Base-by-base conservation (phyloP, 768 basidiomycete genomes). In the Tulasnella sp. region DNA sequence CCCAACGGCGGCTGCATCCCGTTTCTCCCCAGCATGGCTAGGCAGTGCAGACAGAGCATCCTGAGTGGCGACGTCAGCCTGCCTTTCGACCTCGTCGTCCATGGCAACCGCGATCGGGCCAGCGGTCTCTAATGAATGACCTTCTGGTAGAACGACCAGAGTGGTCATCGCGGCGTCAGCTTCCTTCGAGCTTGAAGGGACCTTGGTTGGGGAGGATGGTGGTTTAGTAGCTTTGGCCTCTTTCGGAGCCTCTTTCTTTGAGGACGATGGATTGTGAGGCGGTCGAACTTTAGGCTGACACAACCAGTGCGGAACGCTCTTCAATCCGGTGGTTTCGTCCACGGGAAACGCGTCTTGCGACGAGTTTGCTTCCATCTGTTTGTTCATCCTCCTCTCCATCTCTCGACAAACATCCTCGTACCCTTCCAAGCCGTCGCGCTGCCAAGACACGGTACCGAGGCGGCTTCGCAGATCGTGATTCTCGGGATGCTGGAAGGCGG, bases 401-500 rank as follows among this genome's bases (percentile, higher is more conserved):
- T 89, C 88, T 62, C 80, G 77, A 17, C 86, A 85, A 44, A 94
- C 77, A 35, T 81, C 84, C 7, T 85, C 79, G 76, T 88, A 90
- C 63, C 81, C 80, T 26, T 78, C 77, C 7, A 36, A 73, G 75
- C 74, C 75, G 73, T 74, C 75, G 22, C 34, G 62, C 39, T 63
- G 67, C n/a, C 62, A 69, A 47, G 70, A 70, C 37, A 87, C 80
- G 63, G 80, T 82, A 6, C 92, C 91, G 22, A 98, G 80, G 77
- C 81, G 81, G 72, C 92, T 88, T 47, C 96, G 83, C 73, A 97
- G 79, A 77, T 95, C 94, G 1, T 80, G 83, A 75, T 92, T 87
- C 66, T 82, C 78, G 26, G 77, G 69, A 16, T 79, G 81, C 29
- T 71, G 41, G 37, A 98, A 81, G 0, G 88, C 90, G 0, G 93